Percentiles rank a stretch among this genome's conserved stretches.
phyloP scores from a whole-genome alignment of 2,329 filamentous ascomycete genomes.

The Emmonsia crescens region DNA sequence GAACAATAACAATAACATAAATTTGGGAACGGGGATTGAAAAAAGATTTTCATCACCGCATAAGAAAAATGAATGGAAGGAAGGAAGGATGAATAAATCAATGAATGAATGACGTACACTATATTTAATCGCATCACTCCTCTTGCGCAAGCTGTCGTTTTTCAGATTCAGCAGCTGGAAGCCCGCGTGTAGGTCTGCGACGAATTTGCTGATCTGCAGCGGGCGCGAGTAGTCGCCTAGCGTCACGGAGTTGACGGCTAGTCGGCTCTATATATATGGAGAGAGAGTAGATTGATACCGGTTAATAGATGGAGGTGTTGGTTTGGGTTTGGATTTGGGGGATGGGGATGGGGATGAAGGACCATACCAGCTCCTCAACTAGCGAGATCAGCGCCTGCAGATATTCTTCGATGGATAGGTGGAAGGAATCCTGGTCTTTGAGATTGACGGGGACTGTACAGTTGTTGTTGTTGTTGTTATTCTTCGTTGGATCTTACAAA shows the following conservation, averaged over 20 bases:
- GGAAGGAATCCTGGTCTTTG: slow-evolving; percentile 81
- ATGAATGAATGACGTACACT: slow-evolving; percentile 36
- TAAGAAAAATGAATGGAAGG: neutral
- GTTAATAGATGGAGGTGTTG: neutral
- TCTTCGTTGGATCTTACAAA: neutral
- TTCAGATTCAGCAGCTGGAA: slow-evolving; percentile 97
- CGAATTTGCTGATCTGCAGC: slow-evolving; percentile 76
- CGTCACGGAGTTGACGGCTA: slow-evolving; percentile 91
- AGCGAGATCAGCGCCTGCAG: slow-evolving; percentile 77
- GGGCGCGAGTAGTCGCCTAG: slow-evolving; percentile 79
- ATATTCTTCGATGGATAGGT: slow-evolving; percentile 95
- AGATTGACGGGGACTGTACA: slow-evolving; percentile 72
- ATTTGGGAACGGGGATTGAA: too few relatives aligned
- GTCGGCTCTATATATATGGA: slow-evolving; percentile 47
- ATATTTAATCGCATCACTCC: slow-evolving; percentile 92
- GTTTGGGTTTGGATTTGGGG: neutral
- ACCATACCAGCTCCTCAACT: slow-evolving; percentile 67
- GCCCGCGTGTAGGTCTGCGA: slow-evolving; percentile 90
- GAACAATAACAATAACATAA: too few relatives aligned
- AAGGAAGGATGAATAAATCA: neutral
- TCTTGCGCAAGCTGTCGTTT: slow-evolving; percentile 80
- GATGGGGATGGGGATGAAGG: neutral
- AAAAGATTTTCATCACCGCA: too few relatives aligned
- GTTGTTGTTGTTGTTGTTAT: too few relatives aligned
- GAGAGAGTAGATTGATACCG: neutral